Conservation (phyloP, 768 basidiomycete species). For the Lactarius deliciosus region DNA sequence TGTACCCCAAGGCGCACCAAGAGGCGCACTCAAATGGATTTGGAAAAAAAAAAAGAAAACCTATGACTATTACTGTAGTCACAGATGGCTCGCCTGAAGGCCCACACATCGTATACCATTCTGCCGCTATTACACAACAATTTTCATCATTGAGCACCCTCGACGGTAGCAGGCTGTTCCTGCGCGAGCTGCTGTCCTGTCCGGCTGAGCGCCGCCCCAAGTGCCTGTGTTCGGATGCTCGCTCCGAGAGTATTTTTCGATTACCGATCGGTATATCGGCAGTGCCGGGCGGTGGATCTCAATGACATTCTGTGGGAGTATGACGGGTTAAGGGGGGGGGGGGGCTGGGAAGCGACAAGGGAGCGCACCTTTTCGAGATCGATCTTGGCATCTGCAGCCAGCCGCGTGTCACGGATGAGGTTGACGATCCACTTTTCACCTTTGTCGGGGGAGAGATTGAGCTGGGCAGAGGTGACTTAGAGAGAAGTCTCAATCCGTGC, state of each 20-base stretch:
- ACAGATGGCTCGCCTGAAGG: background rate
- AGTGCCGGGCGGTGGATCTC: constrained; percentile 89
- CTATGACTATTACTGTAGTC: background rate
- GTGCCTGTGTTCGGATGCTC: constrained; percentile 88
- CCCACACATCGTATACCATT: constrained; percentile 3
- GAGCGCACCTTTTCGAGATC: constrained; percentile 84
- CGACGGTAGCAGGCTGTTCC: constrained; percentile 31
- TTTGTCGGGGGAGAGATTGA: constrained; percentile 90
- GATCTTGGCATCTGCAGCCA: constrained; percentile 97
- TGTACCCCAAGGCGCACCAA: too few species aligned
- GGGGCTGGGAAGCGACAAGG: background rate
- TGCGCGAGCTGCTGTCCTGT: constrained; percentile 28
- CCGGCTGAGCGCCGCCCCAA: constrained; percentile 73
- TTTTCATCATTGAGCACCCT: constrained; percentile 30
- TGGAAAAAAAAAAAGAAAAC: too few species aligned
- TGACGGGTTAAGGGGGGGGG: constrained; percentile 1
- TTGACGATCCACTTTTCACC: constrained; percentile 99
- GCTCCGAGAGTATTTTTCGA: too few species aligned
- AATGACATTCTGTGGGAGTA: constrained; percentile 78
- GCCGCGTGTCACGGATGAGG: constrained; percentile 90
- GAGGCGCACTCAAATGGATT: too few species aligned
- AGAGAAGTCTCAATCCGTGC: background rate
- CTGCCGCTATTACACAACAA: constrained; percentile 5
- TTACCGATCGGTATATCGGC: constrained; percentile 90
- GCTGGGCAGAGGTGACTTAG: constrained; percentile 79